Evolutionary conservation across 352 stramenopile genomes (phyloP), one percentile per base, ranked within the genome.

Genomic region (Pseudoperonospora humuli): DNA sequence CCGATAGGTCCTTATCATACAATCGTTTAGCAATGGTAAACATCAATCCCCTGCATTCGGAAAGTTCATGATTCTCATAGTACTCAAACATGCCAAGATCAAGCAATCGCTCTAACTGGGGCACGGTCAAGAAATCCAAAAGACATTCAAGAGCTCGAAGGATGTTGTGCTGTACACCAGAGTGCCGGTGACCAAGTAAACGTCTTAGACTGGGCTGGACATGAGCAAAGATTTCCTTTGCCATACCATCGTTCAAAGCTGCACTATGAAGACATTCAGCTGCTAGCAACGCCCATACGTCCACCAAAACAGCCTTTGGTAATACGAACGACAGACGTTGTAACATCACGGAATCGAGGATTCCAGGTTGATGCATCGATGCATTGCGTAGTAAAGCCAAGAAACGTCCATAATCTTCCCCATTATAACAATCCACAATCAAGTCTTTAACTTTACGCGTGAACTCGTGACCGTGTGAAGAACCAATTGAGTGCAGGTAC

Each of bases 331-430:
- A 70, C 14, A 92, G 17, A 2, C 75, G 70, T 28, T 87, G 63
- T 9, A 92, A 56, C 77, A 87, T 88, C n/a, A 69, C 56, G 2
- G 61, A 64, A 32, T 86, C 72, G 7, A 92, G 54, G 11, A 85
- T 60, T 39, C 54, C 38, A 8, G 69, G 46, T 5, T 79, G 39
- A 40, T 92, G 69, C 14, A 85, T 46, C 14, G 69, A 81, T 21
- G 77, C 61, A 54, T 76, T 86, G 41, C 74, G 64, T 35, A 86
- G 26, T 14, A 89, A 35, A 13, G 62, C 53, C 24, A 89, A 44
- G 35, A 89, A 86, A n/a, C 63, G 66, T 3, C 64, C 70, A 45
- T 69, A 82, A 28, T 89, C 72, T 56, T 89, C 77, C 5, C 67
- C 50, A 24, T 67, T 79, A 41, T 81, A 86, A 20, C 57, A 74